A percentile compares a stretch with the other conserved stretches of the same genome.
Evolutionary conservation across 257 asterid species (phyloP).

Genomic region (Mentha longifolia): DNA sequence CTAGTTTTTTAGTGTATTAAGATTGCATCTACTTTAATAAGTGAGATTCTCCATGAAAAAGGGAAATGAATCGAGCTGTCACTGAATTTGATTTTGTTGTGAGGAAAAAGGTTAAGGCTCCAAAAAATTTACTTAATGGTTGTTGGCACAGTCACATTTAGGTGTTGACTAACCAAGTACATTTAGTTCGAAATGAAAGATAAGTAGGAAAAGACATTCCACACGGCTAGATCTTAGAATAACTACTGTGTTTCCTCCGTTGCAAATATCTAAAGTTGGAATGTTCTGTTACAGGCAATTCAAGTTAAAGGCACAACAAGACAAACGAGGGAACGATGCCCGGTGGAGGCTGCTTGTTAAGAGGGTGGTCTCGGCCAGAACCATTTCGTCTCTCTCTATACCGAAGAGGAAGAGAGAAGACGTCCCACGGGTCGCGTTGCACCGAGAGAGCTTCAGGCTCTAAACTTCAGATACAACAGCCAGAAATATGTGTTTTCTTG

Average conservation of each 20-base stretch:
- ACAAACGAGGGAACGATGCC: slow-evolving; percentile 45
- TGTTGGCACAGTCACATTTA: slow-evolving; percentile 3
- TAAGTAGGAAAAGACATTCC: not conserved
- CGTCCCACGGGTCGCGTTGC: slow-evolving; percentile 38
- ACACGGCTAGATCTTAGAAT: not conserved
- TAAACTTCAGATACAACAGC: slow-evolving; percentile 14
- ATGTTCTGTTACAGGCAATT: slow-evolving; percentile 59
- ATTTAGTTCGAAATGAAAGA: not conserved
- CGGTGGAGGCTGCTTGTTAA: slow-evolving; percentile 71
- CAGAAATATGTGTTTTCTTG: not conserved
- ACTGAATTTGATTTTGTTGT: not conserved
- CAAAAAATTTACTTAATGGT: not conserved
- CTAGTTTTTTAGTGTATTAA: not conserved
- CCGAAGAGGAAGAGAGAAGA: slow-evolving; percentile 67
- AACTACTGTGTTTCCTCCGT: not conserved
- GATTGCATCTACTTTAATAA: slow-evolving; percentile 4
- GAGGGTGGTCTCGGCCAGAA: slow-evolving; percentile 69
- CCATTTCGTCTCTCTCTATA: slow-evolving; percentile 61
- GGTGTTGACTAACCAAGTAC: not conserved
- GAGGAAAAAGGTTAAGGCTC: not conserved
- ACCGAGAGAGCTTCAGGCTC: slow-evolving; percentile 46
- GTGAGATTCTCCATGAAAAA: slow-evolving; percentile 1
- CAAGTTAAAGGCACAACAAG: slow-evolving; percentile 58
- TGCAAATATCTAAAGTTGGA: not conserved
- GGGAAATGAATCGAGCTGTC: slow-evolving; percentile 36